Base-by-base conservation (phyloP, 345 rosid genomes). In the Brassica nigra region DNA sequence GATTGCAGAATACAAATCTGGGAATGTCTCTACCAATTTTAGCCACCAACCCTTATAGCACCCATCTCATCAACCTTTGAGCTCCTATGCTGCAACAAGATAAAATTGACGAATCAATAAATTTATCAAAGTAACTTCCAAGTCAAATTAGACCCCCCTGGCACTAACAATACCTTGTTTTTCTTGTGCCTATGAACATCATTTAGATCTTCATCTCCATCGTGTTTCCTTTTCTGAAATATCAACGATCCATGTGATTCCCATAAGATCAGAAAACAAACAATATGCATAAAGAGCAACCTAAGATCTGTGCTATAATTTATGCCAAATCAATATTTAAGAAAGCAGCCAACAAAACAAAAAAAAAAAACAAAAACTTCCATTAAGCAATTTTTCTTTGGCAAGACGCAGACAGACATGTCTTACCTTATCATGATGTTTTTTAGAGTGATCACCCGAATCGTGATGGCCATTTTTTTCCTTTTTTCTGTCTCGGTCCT, bases 221-320 rank as follows among this genome's bases (percentile, higher is more conserved):
- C 95, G 54, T 91, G 99, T 87, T 91, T 95, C 87, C 99, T 87
- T 90, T 93, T 95, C 99, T 95, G 92, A 82, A 84, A 78, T 70
- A 28, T 77, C 31, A 82, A 42, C 8, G 29, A n/a, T 70, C 63
- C 65, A 73, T 61, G 66, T 72, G 58, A 76, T 39, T 61, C 42
- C 15, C 66, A 66, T 16, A 33, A 28, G 47, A 55, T 37, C 4
- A n/a, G 11, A 73, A 73, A 49, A n/a, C 2, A 55, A 72, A 62
- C 57, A 65, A n/a, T 75, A 31, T 63, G 18, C 64, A 63, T 16
- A 64, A 8, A 70, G 29, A 62, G 67, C 79, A 70, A 62, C 74
- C 47, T 34, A 36, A 49, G 67, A 52, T 74, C 65, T 31, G n/a
- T n/a, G n/a, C n/a, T n/a, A n/a, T n/a, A n/a, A n/a, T 37, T 18